Base-by-base conservation (phyloP, 108 stramenopile species). In the Pseudonitzschia multiseries region DNA sequence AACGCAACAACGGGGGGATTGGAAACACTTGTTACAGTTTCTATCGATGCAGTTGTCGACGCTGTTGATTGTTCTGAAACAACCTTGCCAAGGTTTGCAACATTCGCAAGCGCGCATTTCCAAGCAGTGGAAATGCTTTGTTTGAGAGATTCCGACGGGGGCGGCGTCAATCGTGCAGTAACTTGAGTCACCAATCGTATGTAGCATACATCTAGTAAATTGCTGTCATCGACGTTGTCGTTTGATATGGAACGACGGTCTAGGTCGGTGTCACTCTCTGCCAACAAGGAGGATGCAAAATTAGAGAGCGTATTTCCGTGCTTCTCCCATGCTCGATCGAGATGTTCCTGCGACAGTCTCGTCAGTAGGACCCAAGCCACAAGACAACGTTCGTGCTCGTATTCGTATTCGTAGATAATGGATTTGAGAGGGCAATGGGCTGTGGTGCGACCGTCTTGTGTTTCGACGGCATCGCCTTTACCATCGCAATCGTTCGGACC, bases 301-400 rank as follows among this genome's bases (percentile, higher is more conserved):
- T 29, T 26, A 8, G 46, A 32, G 24, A 78, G 43, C 20, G 13
- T 17, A 4, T n/a, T 10, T 10, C 71, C 66, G 57, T 65, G 43
- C 40, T 53, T 41, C 13, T 13, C 29, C 76, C 76, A 77, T 22
- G 54, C 66, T 15, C 51, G 17, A 28, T 68, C 44, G 20, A 78
- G 60, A 17, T 57, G 29, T 8, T 67, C 59, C n/a, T 57, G 27
- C 20, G 52, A 22, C 10, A 72, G 57, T 62, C 77, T 48, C 2
- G 71, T 61, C 26, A 78, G 57, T 15, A 78, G 27, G 20, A 78
- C 71, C 77, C 77, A 78, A 8, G 66, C 65, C 8, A 62, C 77
- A 29, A 78, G 56, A 9, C 21, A 50, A 10, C 77, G 65, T 52
- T 78, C 77, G 9, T 61, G 31, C 26, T 76, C 50, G 46, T 48